phyloP scores from a whole-genome alignment of 2,329 filamentous ascomycete species.

The Arthrocladium fulminans region DNA sequence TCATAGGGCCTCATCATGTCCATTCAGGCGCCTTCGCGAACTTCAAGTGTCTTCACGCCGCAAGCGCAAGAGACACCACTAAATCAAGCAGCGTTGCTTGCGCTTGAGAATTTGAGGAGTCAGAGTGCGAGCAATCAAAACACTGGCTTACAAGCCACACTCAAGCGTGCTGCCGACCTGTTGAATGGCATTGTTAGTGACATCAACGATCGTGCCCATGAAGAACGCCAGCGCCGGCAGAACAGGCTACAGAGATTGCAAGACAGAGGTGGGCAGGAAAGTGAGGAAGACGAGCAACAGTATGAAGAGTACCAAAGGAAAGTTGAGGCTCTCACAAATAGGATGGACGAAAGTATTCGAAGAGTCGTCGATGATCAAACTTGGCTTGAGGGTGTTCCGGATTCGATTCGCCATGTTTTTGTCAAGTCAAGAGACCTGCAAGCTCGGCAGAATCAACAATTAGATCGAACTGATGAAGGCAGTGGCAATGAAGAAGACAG shows the following conservation, averaged over 20 bases:
- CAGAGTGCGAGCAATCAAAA: neutral
- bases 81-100: neutral
- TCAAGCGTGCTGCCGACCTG: slow-evolving; percentile 10
- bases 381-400: slow-evolving; percentile 37
- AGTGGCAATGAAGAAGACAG: slow-evolving; percentile 31
- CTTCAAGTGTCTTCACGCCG: neutral
- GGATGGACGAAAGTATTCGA: slow-evolving; percentile 51
- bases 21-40: neutral
- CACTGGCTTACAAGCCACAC: neutral
- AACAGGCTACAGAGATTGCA: slow-evolving; percentile 9
- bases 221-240: slow-evolving; percentile 12
- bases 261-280: slow-evolving; percentile 19
- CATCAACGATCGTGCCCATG: slow-evolving; percentile 8
- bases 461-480: slow-evolving; percentile 27
- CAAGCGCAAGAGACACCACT: slow-evolving; percentile 3
- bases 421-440: slow-evolving; percentile 26
- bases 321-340: slow-evolving; percentile 44
- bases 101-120: slow-evolving; percentile 1
- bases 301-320: slow-evolving; percentile 36
- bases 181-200: neutral
- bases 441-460: slow-evolving; percentile 25
- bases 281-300: slow-evolving; percentile 27
- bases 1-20: neutral
- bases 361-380: slow-evolving; percentile 49
- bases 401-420: slow-evolving; percentile 37